A percentile compares a stretch with the other conserved stretches of the same genome.
These are phyloP conservation scores for Monosporozyma yasuniensis DNA, from an alignment of 805 yeast species.

Conservation along the genomic window DNA sequence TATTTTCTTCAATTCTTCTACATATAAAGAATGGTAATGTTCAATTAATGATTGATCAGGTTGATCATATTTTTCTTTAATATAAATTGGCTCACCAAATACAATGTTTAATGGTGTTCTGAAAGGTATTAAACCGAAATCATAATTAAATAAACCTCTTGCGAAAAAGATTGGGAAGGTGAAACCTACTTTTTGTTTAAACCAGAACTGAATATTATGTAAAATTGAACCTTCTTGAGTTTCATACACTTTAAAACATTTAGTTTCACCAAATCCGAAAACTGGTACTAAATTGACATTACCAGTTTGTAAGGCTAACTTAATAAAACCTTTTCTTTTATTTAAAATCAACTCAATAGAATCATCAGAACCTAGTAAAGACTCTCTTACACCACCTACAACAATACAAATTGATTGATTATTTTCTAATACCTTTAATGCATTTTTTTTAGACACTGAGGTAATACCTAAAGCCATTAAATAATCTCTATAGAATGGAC, in stretches of 20 bases:
- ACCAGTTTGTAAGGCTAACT: constrained; percentile 72
- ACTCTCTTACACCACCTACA: constrained; percentile 93
- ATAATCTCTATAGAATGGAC: constrained; percentile 85
- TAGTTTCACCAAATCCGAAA: constrained; percentile 84
- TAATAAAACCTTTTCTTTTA: constrained; percentile 81
- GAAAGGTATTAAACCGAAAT: constrained; percentile 83
- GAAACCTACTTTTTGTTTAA: constrained; percentile 67
- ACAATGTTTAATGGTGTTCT: constrained; percentile 73
- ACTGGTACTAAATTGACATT: constrained; percentile 78
- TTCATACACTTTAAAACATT: constrained; percentile 44
- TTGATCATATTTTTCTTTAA: constrained; percentile 38
- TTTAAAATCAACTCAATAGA: constrained; percentile 59
- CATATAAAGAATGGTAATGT: constrained; percentile 63
- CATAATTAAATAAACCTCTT: constrained; percentile 85
- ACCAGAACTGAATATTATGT: constrained; percentile 55
- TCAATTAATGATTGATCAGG: constrained; percentile 47
- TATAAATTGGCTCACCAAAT: constrained; percentile 56
- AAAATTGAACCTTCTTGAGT: constrained; percentile 39
- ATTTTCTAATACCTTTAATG: constrained; percentile 50
- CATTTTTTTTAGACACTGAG: constrained; percentile 70
- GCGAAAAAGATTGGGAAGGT: constrained; percentile 89
- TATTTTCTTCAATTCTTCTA: constrained; percentile 50
- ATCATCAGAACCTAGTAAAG: constrained; percentile 56
- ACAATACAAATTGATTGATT: constrained; percentile 80
- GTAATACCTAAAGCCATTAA: constrained; percentile 72